phyloP scores from a whole-genome alignment of 306 rosid genomes.

The Fagus sylvatica region DNA sequence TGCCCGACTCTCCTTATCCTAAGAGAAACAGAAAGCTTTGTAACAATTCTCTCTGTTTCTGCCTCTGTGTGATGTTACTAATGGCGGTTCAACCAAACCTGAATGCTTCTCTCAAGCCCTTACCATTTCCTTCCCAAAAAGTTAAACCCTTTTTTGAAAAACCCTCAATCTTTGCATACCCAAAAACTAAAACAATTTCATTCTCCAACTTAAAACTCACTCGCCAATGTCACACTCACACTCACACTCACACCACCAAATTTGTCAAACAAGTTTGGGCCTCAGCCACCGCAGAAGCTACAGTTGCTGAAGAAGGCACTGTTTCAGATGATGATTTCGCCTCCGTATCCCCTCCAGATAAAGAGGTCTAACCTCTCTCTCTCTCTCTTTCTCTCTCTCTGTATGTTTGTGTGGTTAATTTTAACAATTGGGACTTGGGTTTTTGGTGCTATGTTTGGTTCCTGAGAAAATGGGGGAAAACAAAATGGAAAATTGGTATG shows the following conservation, averaged over 20 bases:
- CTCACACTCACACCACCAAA: background rate
- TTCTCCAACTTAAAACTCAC: background rate
- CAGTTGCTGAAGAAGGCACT: slow-evolving; percentile 35
- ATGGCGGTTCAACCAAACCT: slow-evolving; percentile 49
- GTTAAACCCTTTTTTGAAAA: slow-evolving; percentile 8
- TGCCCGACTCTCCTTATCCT: slow-evolving; percentile 7
- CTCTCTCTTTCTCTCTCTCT: background rate
- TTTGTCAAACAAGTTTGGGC: slow-evolving; percentile 20
- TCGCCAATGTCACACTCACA: background rate
- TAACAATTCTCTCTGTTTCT: background rate
- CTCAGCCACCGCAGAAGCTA: slow-evolving; percentile 42
- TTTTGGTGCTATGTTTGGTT: background rate
- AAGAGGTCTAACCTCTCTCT: slow-evolving; percentile 31
- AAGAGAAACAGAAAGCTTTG: background rate
- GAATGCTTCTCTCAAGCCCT: slow-evolving; percentile 36
- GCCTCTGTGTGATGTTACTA: slow-evolving; percentile 28
- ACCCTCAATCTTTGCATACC: slow-evolving; percentile 22
- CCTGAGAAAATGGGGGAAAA: background rate
- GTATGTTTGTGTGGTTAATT: background rate
- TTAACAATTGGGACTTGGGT: no score
- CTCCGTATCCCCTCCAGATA: slow-evolving; percentile 23
- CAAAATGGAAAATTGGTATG: background rate
- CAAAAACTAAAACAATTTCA: slow-evolving; percentile 21
- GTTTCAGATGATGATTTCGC: slow-evolving; percentile 14
- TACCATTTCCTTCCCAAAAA: slow-evolving; percentile 25